A percentile compares a stretch with the other conserved stretches of the same genome.
Conservation (phyloP, 1,139 yeast species). For the Pichia sp. region DNA sequence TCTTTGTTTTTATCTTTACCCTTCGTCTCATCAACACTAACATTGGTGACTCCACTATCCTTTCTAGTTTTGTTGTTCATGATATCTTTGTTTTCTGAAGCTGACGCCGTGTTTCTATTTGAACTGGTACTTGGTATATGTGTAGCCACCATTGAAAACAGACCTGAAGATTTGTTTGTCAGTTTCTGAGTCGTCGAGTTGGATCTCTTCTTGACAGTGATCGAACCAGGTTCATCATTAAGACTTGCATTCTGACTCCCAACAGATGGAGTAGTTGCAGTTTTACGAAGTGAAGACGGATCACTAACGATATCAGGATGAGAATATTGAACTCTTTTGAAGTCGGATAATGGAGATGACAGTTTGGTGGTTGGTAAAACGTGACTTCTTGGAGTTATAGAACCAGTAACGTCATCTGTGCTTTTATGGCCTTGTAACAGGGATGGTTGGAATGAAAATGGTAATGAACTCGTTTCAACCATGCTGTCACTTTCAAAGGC, state of each 20-base stretch:
- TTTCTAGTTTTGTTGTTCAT: too few relatives aligned
- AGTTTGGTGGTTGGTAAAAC: neutral
- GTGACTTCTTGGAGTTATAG: neutral
- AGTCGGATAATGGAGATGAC: neutral
- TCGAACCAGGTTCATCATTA: constrained; percentile 3
- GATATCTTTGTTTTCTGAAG: neutral
- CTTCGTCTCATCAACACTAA: too few relatives aligned
- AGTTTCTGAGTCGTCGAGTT: neutral
- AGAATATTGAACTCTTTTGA: constrained; percentile 1
- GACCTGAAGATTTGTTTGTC: neutral
- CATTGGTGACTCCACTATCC: too few relatives aligned
- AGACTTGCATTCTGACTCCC: constrained; percentile 9
- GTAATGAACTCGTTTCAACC: constrained; percentile 2
- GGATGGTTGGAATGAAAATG: constrained; percentile 18
- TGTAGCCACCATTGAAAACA: constrained; percentile 8
- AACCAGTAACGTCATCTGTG: neutral
- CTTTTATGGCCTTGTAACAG: constrained; percentile 11
- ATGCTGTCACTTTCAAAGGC: constrained; percentile 1
- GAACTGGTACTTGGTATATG: neutral
- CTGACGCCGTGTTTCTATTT: constrained; percentile 1
- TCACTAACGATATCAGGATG: constrained; percentile 10
- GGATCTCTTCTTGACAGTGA: constrained; percentile 3
- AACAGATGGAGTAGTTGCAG: constrained; percentile 8
- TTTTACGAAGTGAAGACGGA: constrained; percentile 6
- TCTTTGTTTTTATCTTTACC: constrained; percentile 10